phyloP scores from a whole-genome alignment of 2,329 filamentous ascomycete species.

The Stachybotrys chlorohalonatus region DNA sequence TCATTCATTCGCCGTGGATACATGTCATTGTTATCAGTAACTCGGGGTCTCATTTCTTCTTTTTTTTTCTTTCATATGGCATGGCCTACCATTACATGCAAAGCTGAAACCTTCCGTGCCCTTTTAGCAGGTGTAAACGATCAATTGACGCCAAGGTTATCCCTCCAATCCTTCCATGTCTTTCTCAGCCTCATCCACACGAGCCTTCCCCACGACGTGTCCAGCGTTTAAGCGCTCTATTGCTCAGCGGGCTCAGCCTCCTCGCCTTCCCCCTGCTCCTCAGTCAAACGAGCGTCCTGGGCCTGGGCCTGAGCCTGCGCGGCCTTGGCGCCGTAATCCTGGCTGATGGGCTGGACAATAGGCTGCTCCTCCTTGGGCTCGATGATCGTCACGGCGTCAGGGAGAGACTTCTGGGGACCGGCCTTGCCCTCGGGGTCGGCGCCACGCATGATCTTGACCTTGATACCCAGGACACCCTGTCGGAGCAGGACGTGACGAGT shows the following conservation, averaged over 20 bases:
- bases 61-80: slow-evolving; percentile 18
- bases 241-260: slow-evolving; percentile 39
- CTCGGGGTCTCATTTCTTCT: slow-evolving; percentile 21
- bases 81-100: slow-evolving; percentile 28
- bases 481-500: slow-evolving; percentile 99
- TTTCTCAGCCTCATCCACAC: slow-evolving; percentile 11
- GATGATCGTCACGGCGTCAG: slow-evolving; percentile 98
- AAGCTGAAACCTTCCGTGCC: slow-evolving; percentile 28
- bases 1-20: neutral
- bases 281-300: slow-evolving; percentile 49
- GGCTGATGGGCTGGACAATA: slow-evolving; percentile 88
- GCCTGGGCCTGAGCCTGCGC: slow-evolving; percentile 56
- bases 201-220: slow-evolving; percentile 6
- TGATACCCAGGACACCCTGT: slow-evolving; percentile 99
- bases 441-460: slow-evolving; percentile 99
- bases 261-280: slow-evolving; percentile 49
- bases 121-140: slow-evolving; percentile 31
- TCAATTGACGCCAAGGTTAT: slow-evolving; percentile 32
- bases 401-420: slow-evolving; percentile 92
- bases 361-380: slow-evolving; percentile 99
- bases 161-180: slow-evolving; percentile 19
- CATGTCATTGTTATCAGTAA: slow-evolving; percentile 15
- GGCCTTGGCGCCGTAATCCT: slow-evolving; percentile 97
- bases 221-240: slow-evolving; percentile 21
- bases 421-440: slow-evolving; percentile 99